Evolutionary conservation across 148 eudicot species (phyloP).

Genomic region (Rhododendron henanense): DNA sequence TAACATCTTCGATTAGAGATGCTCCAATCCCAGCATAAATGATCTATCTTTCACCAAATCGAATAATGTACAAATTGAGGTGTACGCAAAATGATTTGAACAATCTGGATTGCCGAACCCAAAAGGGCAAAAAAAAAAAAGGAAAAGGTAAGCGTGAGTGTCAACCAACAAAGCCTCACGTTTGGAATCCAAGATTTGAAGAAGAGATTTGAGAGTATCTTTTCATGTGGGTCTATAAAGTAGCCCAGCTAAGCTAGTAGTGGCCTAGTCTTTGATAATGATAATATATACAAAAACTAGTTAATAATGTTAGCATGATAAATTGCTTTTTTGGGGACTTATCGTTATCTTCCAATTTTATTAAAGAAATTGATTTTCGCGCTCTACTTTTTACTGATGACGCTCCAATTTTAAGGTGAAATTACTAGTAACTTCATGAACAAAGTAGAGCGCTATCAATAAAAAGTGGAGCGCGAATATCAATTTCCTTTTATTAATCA

Average conservation of each 20-base stretch:
- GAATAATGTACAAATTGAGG: too few species aligned
- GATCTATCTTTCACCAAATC: too few species aligned
- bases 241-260: constrained; percentile 3
- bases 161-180: constrained; percentile 15
- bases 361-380: background rate
- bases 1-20: too few species aligned
- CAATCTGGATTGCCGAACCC: background rate
- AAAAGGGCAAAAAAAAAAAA: too few species aligned
- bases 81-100: background rate
- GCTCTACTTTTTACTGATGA: too few species aligned
- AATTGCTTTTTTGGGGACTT: background rate
- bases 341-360: background rate
- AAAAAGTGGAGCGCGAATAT: too few species aligned
- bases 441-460: too few species aligned
- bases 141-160: background rate
- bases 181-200: constrained; percentile 1
- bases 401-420: too few species aligned
- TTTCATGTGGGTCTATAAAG: constrained; percentile 39
- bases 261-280: constrained; percentile 12
- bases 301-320: background rate
- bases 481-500: background rate
- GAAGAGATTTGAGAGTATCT: constrained; percentile 11
- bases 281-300: background rate
- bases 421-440: too few species aligned
- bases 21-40: too few species aligned